phyloP scores from a whole-genome alignment of 2,329 filamentous ascomycete species.

The Juglanconis oblonga region DNA sequence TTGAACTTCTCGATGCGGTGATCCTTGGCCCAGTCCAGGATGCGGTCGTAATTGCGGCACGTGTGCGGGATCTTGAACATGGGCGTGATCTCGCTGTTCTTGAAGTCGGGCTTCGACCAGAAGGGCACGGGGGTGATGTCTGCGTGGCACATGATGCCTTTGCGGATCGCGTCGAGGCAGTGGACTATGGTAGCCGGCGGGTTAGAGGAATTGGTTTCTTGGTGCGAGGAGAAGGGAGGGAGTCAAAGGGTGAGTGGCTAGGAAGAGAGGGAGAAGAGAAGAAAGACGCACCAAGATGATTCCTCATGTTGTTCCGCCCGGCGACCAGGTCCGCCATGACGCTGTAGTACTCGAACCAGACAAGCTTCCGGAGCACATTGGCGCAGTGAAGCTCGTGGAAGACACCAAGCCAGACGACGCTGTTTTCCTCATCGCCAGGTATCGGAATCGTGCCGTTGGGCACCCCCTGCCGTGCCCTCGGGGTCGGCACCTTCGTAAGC shows the following conservation, averaged over 20 bases:
- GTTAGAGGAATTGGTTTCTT: neutral
- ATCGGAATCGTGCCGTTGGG: conserved; percentile 7
- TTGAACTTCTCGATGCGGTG: conserved; percentile 1
- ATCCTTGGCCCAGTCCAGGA: conserved; percentile 1
- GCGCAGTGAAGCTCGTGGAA: conserved; percentile 11
- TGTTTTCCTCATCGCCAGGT: conserved; percentile 4
- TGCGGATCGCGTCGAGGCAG: conserved; percentile 10
- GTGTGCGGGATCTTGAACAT: conserved; percentile 12
- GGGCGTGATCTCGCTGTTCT: conserved; percentile 12
- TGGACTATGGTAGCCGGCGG: neutral
- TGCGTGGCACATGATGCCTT: conserved; percentile 8
- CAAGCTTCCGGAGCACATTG: conserved; percentile 8
- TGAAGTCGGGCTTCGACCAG: conserved; percentile 9
- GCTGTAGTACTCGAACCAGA: conserved; percentile 12
- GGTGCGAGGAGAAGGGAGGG: neutral
- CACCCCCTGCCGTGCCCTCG: neutral
- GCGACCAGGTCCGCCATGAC: conserved; percentile 9
- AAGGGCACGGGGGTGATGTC: conserved; percentile 8
- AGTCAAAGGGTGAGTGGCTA: neutral
- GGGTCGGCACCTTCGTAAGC: conserved; percentile 2
- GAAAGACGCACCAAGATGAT: neutral
- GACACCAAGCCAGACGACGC: conserved; percentile 11
- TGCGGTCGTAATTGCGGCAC: conserved; percentile 6
- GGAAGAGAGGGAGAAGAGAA: neutral
- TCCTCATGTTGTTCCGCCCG: conserved; percentile 7